These are phyloP conservation scores for Hanseniaspora taiwanica DNA, from an alignment of 805 yeast species.

Conservation along the genomic window DNA sequence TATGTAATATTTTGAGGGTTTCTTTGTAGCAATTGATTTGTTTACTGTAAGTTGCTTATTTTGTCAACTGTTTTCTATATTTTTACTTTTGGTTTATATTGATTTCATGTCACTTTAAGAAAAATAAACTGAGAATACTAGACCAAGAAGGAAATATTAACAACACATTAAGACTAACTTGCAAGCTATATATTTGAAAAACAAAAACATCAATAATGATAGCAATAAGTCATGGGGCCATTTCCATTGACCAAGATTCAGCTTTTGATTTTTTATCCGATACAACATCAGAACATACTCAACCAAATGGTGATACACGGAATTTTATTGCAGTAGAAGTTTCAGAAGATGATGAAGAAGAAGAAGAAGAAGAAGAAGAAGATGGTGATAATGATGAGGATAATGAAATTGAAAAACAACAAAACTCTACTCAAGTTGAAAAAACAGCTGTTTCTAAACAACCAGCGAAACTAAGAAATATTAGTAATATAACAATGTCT, in stretches of 20 bases:
- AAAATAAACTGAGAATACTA: no score
- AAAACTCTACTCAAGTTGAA: background rate
- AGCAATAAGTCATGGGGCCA: constrained; percentile 3
- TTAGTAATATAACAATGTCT: background rate
- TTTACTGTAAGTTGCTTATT: no score
- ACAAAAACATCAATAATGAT: constrained; percentile 1
- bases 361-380: background rate
- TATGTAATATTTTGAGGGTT: no score
- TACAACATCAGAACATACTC: constrained; percentile 8
- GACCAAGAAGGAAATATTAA: no score
- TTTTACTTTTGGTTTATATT: no score
- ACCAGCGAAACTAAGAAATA: background rate
- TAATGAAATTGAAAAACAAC: background rate
- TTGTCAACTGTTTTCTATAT: no score
- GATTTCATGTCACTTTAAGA: no score
- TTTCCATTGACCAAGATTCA: constrained; percentile 13
- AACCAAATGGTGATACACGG: constrained; percentile 8
- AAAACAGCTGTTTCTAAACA: background rate
- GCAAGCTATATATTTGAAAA: no score
- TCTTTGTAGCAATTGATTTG: no score
- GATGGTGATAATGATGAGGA: background rate
- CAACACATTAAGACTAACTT: no score
- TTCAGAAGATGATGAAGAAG: constrained; percentile 18
- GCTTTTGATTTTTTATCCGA: constrained; percentile 12
- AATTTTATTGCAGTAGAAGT: constrained; percentile 22